Percentiles rank a stretch among this genome's conserved stretches.
Conservation (phyloP, 371 early-diverging fungal species). For the Dinochytrium kinnereticum region DNA sequence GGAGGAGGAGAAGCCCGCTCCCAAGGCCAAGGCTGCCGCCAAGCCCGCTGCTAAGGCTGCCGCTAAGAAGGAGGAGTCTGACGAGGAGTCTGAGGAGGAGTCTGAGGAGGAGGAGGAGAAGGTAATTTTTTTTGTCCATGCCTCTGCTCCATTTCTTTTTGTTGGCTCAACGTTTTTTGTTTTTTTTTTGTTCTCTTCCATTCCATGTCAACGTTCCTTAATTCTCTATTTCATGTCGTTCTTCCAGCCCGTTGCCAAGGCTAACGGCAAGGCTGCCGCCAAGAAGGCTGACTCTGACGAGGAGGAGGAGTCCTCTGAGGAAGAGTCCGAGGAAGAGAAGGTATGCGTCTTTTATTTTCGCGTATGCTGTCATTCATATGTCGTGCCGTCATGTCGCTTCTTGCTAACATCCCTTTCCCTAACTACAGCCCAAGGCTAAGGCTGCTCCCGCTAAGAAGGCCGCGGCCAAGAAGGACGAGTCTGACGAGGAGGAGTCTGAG, state of each 20-base stretch:
- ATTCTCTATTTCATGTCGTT: too few species aligned
- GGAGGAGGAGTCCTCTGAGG: conserved; percentile 32
- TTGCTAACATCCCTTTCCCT: conserved; percentile 28
- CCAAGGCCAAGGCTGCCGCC: background rate
- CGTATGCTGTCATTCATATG: conserved; percentile 1
- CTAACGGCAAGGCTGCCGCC: too few species aligned
- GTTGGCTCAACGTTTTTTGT: too few species aligned
- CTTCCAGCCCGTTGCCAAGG: too few species aligned
- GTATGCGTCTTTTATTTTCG: background rate
- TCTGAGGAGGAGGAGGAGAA: conserved; percentile 8
- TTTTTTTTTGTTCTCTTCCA: too few species aligned
- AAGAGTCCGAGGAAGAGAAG: conserved; percentile 21
- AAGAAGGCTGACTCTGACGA: conserved; percentile 30
- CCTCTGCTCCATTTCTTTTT: too few species aligned
- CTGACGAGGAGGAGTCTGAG: conserved; percentile 23
- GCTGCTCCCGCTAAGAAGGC: conserved; percentile 38
- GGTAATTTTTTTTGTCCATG: too few species aligned
- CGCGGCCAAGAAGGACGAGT: conserved; percentile 51
- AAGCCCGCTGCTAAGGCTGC: too few species aligned
- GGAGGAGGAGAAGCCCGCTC: conserved; percentile 22
- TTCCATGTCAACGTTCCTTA: too few species aligned
- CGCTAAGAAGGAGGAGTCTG: conserved; percentile 25
- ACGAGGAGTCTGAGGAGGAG: conserved; percentile 33
- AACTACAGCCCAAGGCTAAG: conserved; percentile 20
- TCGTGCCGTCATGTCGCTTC: conserved; percentile 8